A percentile compares a stretch with the other conserved stretches of the same genome.
These are phyloP conservation scores for Neophaeococcomyces aloes DNA, from an alignment of 2,329 filamentous ascomycete species.

Conservation along the genomic window DNA sequence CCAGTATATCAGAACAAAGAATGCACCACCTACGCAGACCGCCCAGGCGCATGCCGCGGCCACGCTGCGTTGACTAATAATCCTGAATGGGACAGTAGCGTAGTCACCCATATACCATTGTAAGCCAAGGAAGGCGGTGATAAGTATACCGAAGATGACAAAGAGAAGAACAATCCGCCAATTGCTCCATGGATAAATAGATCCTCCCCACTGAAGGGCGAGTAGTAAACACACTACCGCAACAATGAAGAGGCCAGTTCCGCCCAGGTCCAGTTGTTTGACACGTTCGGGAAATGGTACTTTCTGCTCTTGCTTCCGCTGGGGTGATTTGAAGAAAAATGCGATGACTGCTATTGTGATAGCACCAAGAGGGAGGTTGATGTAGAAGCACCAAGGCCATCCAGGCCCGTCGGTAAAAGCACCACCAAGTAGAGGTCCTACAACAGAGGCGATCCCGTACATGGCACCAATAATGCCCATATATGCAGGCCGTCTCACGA, in stretches of 20 bases:
- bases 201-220: slow-evolving; percentile 30
- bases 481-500: slow-evolving; percentile 26
- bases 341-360: slow-evolving; percentile 32
- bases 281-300: no score
- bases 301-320: no score
- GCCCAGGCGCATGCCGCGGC: no score
- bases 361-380: slow-evolving; percentile 34
- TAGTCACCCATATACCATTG: slow-evolving; percentile 31
- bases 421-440: slow-evolving; percentile 36
- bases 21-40: no score
- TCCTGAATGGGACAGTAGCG: slow-evolving; percentile 24
- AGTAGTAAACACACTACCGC: slow-evolving; percentile 37
- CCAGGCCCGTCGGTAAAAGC: slow-evolving; percentile 27
- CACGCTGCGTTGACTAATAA: slow-evolving; percentile 35
- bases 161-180: slow-evolving; percentile 25
- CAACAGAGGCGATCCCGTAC: slow-evolving; percentile 30
- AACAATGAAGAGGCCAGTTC: slow-evolving; percentile 34
- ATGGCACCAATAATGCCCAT: slow-evolving; percentile 24
- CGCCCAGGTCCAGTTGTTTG: slow-evolving; percentile 30
- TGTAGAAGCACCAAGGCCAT: slow-evolving; percentile 33
- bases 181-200: slow-evolving; percentile 23
- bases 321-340: slow-evolving; percentile 35
- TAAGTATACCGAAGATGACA: slow-evolving; percentile 33
- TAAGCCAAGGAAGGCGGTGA: slow-evolving; percentile 31
- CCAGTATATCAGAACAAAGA: no score